Evolutionary conservation across 352 stramenopile genomes (phyloP), one percentile per base, ranked within the genome.

Genomic region (Globisporangium paddicum): DNA sequence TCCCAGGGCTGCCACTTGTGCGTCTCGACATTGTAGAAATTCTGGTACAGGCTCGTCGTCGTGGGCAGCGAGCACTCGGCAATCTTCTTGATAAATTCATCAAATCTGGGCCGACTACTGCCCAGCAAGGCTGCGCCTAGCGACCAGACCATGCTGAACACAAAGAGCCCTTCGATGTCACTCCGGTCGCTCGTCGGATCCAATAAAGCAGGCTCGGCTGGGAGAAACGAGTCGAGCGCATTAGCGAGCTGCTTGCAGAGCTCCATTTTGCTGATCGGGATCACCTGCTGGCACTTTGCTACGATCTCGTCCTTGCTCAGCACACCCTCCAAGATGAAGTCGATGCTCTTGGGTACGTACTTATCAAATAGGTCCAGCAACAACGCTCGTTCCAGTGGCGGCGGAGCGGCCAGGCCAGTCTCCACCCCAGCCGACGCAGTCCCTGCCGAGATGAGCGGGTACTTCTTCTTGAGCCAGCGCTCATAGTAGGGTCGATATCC

Each of bases 161-260:
- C 66, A 60, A 97, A 98, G 26, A 98, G 56, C 0, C 90, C 87
- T 77, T 98, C 93, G 4, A 98, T 66, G 26, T 82, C 87, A 11
- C 69, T 75, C 11, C 75, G 75, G 32, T 89, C 75, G 8, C 55
- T 65, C 0, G 60, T 71, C 0, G 73, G 64, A 23, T 92, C 78
- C 26, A 89, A 19, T 9, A 16, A 51, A 1, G 62, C 73, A 5
- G 83, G 76, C 5, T 51, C 62, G 1, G 45, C 9, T 0, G 79
- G 82, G 2, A 98, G 54, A 59, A 96, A 98, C 0, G 82, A 86
- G 58, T 98, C 92, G 8, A 98, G 67, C 10, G 90, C 86, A 18
- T 90, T 94, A 53, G 88, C 97, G 0, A 98, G 78, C 66, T 98
- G 95, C 62, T 98, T 98, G 59, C 94, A 96, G 86, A 98, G 96